These are phyloP conservation scores for Jaltomata sinuosa DNA, from an alignment of 257 asterid genomes.

Conservation along the genomic window DNA sequence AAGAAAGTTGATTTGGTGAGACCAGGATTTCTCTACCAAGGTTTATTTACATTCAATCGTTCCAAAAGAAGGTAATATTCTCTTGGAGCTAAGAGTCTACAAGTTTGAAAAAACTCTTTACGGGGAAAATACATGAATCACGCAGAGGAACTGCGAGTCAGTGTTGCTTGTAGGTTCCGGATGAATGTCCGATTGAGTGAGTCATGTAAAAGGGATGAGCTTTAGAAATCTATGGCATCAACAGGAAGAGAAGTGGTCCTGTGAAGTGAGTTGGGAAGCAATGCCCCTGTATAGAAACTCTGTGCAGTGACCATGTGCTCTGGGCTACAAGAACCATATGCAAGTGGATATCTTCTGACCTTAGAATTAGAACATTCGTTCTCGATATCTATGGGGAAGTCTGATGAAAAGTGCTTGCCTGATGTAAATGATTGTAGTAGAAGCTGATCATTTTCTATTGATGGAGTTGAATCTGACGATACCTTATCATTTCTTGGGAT, in stretches of 20 bases:
- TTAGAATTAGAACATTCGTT: conserved; percentile 13
- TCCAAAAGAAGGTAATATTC: conserved; percentile 5
- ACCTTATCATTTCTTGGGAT: conserved; percentile 1
- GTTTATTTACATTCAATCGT: not conserved
- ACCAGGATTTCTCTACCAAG: not conserved
- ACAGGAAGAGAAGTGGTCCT: conserved; percentile 60
- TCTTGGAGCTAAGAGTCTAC: conserved; percentile 21
- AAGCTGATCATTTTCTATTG: conserved; percentile 6
- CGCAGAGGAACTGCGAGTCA: not conserved
- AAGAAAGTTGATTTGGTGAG: not conserved
- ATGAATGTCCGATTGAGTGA: not conserved
- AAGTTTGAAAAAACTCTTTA: conserved; percentile 11
- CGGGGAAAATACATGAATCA: not conserved
- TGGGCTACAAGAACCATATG: conserved; percentile 42
- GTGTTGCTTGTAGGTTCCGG: not conserved
- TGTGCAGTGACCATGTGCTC: conserved; percentile 44
- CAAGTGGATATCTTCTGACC: conserved; percentile 20
- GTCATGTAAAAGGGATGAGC: not conserved
- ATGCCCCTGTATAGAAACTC: conserved; percentile 34
- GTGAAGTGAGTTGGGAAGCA: conserved; percentile 43
- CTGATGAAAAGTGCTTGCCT: conserved; percentile 12
- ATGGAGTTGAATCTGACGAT: not conserved
- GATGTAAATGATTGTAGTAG: conserved; percentile 6
- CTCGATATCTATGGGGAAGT: conserved; percentile 9
- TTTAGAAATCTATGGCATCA: conserved; percentile 53